phyloP scores from a whole-genome alignment of 129 eudicot species.

The Mikania micrantha region DNA sequence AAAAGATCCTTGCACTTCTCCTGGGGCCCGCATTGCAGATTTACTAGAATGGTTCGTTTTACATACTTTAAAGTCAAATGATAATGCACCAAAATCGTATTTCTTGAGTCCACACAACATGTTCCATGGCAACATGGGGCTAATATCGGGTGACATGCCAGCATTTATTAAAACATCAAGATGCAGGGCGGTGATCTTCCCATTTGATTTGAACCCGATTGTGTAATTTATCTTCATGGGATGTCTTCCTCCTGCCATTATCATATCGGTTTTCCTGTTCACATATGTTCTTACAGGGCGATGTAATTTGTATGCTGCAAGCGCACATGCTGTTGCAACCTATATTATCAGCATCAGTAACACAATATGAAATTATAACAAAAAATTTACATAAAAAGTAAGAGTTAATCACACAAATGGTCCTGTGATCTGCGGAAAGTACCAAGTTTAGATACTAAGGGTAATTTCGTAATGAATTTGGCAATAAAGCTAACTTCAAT shows the following conservation, averaged over 20 bases:
- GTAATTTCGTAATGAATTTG: too few species aligned
- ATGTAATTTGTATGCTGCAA: slow-evolving; percentile 79
- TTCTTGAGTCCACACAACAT: slow-evolving; percentile 56
- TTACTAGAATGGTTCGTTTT: slow-evolving; percentile 75
- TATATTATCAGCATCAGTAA: slow-evolving; percentile 17
- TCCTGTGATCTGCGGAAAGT: too few species aligned
- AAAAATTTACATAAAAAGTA: too few species aligned
- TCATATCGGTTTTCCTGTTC: slow-evolving; percentile 89
- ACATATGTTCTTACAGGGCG: slow-evolving; percentile 74
- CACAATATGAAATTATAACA: neutral
- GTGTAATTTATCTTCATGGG: slow-evolving; percentile 90
- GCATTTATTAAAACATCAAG: slow-evolving; percentile 60
- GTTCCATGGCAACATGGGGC: slow-evolving; percentile 64
- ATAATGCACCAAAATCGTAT: slow-evolving; percentile 87
- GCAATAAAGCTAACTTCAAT: too few species aligned
- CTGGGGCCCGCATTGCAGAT: slow-evolving; percentile 94
- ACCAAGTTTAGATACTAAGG: too few species aligned
- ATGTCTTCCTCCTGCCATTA: slow-evolving; percentile 90
- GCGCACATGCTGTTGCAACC: slow-evolving; percentile 92
- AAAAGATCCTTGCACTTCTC: slow-evolving; percentile 78
- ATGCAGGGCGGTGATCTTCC: slow-evolving; percentile 77
- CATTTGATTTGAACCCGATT: slow-evolving; percentile 82
- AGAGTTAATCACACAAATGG: too few species aligned
- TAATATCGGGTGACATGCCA: slow-evolving; percentile 57
- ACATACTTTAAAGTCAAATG: slow-evolving; percentile 71